Conservation (phyloP, 2,329 filamentous ascomycete species). For the Hymenoscyphus fructigenus region DNA sequence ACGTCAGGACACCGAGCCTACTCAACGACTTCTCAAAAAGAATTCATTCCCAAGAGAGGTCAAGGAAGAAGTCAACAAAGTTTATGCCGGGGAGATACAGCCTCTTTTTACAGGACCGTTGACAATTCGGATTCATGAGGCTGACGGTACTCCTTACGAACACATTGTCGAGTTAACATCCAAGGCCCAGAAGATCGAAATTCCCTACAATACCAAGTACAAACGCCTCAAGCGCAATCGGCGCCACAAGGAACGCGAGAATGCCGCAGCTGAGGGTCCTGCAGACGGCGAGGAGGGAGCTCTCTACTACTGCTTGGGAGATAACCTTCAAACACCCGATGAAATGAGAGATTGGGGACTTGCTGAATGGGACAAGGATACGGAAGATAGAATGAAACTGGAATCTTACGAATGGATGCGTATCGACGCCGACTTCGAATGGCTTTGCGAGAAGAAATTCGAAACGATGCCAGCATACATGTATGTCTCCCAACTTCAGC, state of each 20-base stretch:
- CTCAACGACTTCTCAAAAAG: conserved; percentile 59
- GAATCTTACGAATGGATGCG: conserved; percentile 99
- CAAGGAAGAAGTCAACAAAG: conserved; percentile 71
- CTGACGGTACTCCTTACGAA: conserved; percentile 96
- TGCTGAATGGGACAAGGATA: conserved; percentile 84
- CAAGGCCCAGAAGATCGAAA: conserved; percentile 80
- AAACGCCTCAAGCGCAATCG: conserved; percentile 91
- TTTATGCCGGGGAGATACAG: conserved; percentile 69
- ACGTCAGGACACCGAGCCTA: conserved; percentile 51
- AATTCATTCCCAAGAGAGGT: conserved; percentile 80
- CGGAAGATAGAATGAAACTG: conserved; percentile 87
- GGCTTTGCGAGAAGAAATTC: conserved; percentile 82
- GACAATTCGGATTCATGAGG: conserved; percentile 97
- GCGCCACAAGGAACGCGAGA: conserved; percentile 74
- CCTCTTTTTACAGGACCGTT: conserved; percentile 92
- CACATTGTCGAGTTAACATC: conserved; percentile 97
- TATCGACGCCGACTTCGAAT: conserved; percentile 97
- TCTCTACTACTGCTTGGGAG: conserved; percentile 86
- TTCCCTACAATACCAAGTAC: conserved; percentile 99
- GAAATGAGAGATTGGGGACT: conserved; percentile 83
- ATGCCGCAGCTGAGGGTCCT: conserved; percentile 61
- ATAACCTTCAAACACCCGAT: conserved; percentile 79
- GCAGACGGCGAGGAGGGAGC: conserved; percentile 74
- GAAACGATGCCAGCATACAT: conserved; percentile 88
- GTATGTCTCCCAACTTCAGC: conserved; percentile 95